Evolutionary conservation across 352 stramenopile species (phyloP).

Genomic region (Thalassiosira gravida): DNA sequence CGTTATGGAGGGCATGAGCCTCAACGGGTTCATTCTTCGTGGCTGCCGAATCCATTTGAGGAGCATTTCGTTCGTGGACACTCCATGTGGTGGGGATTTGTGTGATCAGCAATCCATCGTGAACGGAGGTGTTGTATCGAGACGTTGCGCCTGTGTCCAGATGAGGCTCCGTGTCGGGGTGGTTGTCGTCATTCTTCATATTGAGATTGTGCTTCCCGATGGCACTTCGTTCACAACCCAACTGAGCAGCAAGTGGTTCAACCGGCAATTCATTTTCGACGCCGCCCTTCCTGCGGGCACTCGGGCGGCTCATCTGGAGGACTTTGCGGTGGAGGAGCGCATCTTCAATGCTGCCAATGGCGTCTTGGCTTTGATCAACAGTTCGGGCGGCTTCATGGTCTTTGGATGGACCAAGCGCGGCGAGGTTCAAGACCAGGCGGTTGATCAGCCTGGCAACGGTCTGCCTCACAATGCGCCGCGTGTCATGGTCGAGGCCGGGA

Average conservation of each 20-base stretch:
- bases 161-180: slow-evolving; percentile 6
- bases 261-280: neutral
- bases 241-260: neutral
- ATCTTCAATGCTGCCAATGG: slow-evolving; percentile 3
- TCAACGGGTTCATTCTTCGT: slow-evolving; percentile 7
- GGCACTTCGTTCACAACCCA: neutral
- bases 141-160: slow-evolving; percentile 15
- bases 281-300: slow-evolving; percentile 3
- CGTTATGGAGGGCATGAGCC: slow-evolving; percentile 1
- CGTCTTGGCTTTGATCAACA: slow-evolving; percentile 4
- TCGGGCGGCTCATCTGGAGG: slow-evolving; percentile 3
- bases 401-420: slow-evolving; percentile 20
- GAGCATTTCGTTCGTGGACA: neutral
- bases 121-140: slow-evolving; percentile 6
- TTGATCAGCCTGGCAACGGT: slow-evolving; percentile 23
- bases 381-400: slow-evolving; percentile 7
- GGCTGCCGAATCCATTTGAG: neutral
- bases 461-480: slow-evolving; percentile 16
- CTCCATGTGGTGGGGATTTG: slow-evolving; percentile 7
- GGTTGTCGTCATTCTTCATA: neutral
- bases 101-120: slow-evolving; percentile 13
- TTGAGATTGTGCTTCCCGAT: neutral
- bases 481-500: slow-evolving; percentile 8
- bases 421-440: slow-evolving; percentile 14
- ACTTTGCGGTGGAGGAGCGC: slow-evolving; percentile 13